Percentiles rank a stretch among this genome's conserved stretches.
Conservation (phyloP, 305 asterid species). For the Rubia tinctorum region DNA sequence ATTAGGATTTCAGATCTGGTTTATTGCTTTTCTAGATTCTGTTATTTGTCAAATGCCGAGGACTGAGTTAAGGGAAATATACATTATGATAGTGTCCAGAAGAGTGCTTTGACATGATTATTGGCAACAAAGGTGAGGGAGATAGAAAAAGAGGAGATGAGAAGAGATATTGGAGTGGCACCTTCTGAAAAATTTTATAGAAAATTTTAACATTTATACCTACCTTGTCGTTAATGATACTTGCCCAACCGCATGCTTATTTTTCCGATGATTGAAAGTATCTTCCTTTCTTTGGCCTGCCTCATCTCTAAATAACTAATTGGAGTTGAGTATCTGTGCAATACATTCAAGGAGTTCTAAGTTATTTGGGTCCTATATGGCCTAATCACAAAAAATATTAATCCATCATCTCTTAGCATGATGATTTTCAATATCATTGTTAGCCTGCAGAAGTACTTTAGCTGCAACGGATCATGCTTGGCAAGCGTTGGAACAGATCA, state of each 20-base stretch:
- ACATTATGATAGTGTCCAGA: background rate
- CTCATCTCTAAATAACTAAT: background rate
- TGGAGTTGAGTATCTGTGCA: background rate
- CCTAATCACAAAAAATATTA: background rate
- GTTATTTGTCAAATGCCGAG: background rate
- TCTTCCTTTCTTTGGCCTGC: background rate
- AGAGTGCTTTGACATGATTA: background rate
- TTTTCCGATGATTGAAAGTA: background rate
- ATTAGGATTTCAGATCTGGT: too few species aligned
- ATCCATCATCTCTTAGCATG: conserved; percentile 5
- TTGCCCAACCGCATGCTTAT: background rate
- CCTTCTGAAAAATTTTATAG: too few species aligned
- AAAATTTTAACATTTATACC: background rate
- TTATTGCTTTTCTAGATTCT: background rate
- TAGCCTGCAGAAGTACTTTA: conserved; percentile 73
- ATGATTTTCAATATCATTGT: conserved; percentile 16
- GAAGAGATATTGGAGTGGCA: too few species aligned
- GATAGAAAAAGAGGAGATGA: too few species aligned
- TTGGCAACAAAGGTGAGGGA: too few species aligned
- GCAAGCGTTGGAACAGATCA: conserved; percentile 87
- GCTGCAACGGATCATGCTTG: conserved; percentile 75
- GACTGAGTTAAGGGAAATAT: background rate
- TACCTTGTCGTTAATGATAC: background rate
- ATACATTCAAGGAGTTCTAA: background rate
- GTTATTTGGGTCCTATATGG: background rate